Evolutionary conservation across 495 filamentous ascomycete genomes (phyloP).

Genomic region (Aspergillus biplanus): DNA sequence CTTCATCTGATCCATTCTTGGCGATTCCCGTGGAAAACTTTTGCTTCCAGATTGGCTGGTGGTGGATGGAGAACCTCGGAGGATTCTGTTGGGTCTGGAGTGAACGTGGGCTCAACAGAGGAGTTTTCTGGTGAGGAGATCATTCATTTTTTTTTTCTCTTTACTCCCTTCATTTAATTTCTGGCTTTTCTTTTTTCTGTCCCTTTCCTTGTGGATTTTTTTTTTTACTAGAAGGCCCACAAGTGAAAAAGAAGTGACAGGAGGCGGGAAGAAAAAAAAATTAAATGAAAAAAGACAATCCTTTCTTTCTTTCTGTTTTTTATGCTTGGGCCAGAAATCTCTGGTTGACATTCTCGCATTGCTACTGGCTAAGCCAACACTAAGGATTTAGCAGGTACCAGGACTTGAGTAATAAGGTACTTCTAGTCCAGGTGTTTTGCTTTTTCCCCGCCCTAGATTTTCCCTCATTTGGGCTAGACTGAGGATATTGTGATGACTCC

Average conservation of each 20-base stretch:
- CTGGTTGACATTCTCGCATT: neutral
- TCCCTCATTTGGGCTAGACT: conserved; percentile 11
- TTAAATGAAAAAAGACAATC: too few relatives aligned
- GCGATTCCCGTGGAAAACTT: conserved; percentile 6
- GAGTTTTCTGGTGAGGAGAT: conserved; percentile 4
- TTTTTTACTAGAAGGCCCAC: neutral
- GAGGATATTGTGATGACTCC: neutral
- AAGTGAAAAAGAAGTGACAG: neutral
- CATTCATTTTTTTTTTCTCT: neutral
- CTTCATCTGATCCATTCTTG: conserved; percentile 1
- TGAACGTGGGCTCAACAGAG: conserved; percentile 12
- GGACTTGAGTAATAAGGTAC: conserved; percentile 5
- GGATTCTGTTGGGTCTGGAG: neutral
- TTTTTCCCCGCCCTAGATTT: conserved; percentile 17
- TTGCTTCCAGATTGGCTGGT: conserved; percentile 7
- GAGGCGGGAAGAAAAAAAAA: neutral
- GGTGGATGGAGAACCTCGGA: conserved; percentile 1
- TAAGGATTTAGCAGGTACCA: conserved; percentile 5
- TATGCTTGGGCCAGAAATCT: neutral
- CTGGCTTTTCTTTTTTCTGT: neutral
- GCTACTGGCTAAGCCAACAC: neutral
- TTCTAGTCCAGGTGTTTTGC: conserved; percentile 7
- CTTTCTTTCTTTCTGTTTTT: too few relatives aligned
- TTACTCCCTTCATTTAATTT: neutral
- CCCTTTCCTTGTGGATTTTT: too few relatives aligned